phyloP scores from a whole-genome alignment of 768 basidiomycete species.

The Cantharellus anzutake region DNA sequence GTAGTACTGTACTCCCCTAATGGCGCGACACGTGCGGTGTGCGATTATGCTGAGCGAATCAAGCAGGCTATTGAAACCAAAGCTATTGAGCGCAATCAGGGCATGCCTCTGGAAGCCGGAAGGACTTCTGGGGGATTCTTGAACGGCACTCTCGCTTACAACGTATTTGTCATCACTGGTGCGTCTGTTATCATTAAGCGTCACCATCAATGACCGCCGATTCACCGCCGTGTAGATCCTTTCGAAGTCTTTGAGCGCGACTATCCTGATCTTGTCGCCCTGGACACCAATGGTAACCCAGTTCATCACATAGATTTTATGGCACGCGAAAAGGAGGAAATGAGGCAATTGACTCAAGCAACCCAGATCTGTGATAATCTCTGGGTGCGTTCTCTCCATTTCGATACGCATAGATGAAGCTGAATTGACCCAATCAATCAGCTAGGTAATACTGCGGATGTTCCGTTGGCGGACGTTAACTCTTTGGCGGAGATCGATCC shows the following conservation, averaged over 20 bases:
- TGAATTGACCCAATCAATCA: slow-evolving; percentile 16
- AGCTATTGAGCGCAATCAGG: slow-evolving; percentile 21
- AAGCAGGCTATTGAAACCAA: slow-evolving; percentile 42
- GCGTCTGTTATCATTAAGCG: not conserved
- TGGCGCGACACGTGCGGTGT: slow-evolving; percentile 34
- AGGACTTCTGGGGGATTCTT: not conserved
- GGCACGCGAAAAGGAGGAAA: slow-evolving; percentile 71
- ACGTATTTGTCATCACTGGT: slow-evolving; percentile 60
- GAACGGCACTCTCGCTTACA: slow-evolving; percentile 25
- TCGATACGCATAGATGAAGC: not conserved
- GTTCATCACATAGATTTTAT: slow-evolving; percentile 44
- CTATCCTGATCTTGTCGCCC: slow-evolving; percentile 17
- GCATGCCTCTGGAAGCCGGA: not conserved
- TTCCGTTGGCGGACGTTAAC: slow-evolving; percentile 27
- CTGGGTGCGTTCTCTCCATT: slow-evolving; percentile 13
- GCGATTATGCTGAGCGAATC: slow-evolving; percentile 46
- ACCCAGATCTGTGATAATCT: slow-evolving; percentile 38
- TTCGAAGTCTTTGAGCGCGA: slow-evolving; percentile 18
- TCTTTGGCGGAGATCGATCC: slow-evolving; percentile 14
- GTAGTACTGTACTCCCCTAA: slow-evolving; percentile 47
- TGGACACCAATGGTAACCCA: slow-evolving; percentile 14
- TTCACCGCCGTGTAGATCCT: slow-evolving; percentile 12
- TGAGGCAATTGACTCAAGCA: slow-evolving; percentile 70
- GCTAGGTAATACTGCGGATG: slow-evolving; percentile 70
- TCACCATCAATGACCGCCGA: not conserved